Evolutionary conservation across 2,329 filamentous ascomycete species (phyloP), one percentile per base, ranked within the genome.

Genomic region (Colletotrichum echinochloae): DNA sequence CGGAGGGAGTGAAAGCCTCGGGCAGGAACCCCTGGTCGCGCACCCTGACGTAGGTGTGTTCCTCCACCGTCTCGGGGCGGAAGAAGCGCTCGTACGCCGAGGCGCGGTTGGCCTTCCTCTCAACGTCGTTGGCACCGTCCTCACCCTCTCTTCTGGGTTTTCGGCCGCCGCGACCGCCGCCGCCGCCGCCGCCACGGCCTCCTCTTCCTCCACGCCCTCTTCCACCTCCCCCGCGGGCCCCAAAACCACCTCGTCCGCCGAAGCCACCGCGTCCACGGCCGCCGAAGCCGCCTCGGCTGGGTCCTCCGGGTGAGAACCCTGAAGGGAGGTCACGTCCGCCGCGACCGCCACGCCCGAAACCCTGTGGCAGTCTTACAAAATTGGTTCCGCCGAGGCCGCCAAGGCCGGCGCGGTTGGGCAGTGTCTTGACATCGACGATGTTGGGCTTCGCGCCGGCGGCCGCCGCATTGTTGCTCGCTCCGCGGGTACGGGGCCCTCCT

Each of bases 401-500:
- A n/a, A 28, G 20, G n/a, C 20, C 37, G 23, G 23, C 61, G 76
- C 74, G 26, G 79, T 23, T 55, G 33, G 52, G 81, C 16, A 84
- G 75, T 66, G 75, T 83, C 66, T 76, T 78, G 65, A 84, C 74
- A 65, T 83, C 81, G 56, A 85, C 77, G 20, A 84, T 75, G 68
- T 79, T 81, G 30, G 79, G 78, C 44, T 73, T 72, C 18, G 74
- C 73, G 20, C 68, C 33, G 44, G 26, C 39, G 72, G 55, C 33
- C 33, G 71, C 74, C 44, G 72, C 28, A 23, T 30, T 51, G 41
- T 41, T 48, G 26, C 26, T 23, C 20, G 52, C 52, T 55, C 52
- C 12, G 52, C 52, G 20, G 6, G 30, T 16, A 26, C 60, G 51
- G 1, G 54, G 41, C 6, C 69, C 69, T 18, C 59, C 35, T 41